Evolutionary conservation across 768 basidiomycete species (phyloP).

Genomic region (Boletus patriciae): DNA sequence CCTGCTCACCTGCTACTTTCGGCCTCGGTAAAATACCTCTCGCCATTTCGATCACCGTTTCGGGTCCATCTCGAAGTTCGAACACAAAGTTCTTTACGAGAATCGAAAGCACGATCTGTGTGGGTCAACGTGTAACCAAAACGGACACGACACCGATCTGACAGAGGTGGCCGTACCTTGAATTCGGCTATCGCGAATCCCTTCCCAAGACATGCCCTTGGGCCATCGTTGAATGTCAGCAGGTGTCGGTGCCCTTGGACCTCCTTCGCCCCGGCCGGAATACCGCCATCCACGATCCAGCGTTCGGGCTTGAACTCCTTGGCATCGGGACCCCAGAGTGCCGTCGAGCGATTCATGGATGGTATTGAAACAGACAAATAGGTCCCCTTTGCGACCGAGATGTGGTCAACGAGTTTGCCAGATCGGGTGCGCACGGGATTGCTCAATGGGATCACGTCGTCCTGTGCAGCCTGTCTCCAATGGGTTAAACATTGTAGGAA

Average conservation of each 20-base stretch:
- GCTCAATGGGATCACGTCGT: constrained; percentile 61
- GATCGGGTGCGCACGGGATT: constrained; percentile 45
- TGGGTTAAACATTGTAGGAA: background rate
- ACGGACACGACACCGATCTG: background rate
- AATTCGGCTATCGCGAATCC: constrained; percentile 17
- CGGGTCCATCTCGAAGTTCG: constrained; percentile 22
- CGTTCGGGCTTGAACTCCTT: constrained; percentile 61
- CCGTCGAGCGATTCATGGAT: constrained; percentile 49
- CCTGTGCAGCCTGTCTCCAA: constrained; percentile 44
- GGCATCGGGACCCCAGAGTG: constrained; percentile 62
- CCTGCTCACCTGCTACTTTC: constrained; percentile 25
- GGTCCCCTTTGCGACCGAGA: constrained; percentile 51
- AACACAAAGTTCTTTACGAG: constrained; percentile 37
- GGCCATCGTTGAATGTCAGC: constrained; percentile 53
- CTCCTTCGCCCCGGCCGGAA: constrained; percentile 37
- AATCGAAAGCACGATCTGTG: constrained; percentile 44
- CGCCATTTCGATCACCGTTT: constrained; percentile 11
- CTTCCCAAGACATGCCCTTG: constrained; percentile 38
- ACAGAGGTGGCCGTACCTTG: constrained; percentile 23
- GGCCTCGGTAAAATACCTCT: constrained; percentile 21
- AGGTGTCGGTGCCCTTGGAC: constrained; percentile 52
- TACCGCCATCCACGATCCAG: constrained; percentile 48
- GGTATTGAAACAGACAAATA: constrained; percentile 43
- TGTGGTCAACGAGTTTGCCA: constrained; percentile 39
- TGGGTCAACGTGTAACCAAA: too few species aligned